phyloP scores from a whole-genome alignment of 1,139 yeast genomes.

The Hyphopichia buzzinii region DNA sequence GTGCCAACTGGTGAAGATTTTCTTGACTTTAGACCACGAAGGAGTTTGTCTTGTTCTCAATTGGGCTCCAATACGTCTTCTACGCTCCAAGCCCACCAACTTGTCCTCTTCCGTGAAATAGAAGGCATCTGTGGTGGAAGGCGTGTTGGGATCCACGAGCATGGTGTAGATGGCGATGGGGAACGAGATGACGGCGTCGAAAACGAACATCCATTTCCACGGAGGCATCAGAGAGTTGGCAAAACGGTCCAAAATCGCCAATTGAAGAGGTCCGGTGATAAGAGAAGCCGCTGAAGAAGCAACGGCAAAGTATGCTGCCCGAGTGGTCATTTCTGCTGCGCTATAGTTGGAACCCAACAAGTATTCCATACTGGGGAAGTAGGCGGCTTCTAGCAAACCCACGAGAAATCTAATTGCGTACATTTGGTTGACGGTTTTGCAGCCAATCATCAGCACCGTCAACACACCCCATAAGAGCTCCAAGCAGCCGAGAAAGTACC shows the following conservation, averaged over 20 bases:
- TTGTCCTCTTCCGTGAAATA: constrained; percentile 34
- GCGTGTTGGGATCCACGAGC: constrained; percentile 38
- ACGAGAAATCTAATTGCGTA: constrained; percentile 58
- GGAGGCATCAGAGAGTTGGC: constrained; percentile 28
- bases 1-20: constrained; percentile 50
- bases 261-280: constrained; percentile 38
- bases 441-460: constrained; percentile 50
- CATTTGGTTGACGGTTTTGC: constrained; percentile 40
- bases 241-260: constrained; percentile 28
- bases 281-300: constrained; percentile 28
- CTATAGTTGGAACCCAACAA: constrained; percentile 43
- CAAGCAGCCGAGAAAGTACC: constrained; percentile 52
- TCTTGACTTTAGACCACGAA: constrained; percentile 37
- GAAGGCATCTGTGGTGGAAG: constrained; percentile 38
- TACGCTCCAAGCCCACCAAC: constrained; percentile 36
- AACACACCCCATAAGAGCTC: constrained; percentile 59
- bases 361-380: constrained; percentile 56
- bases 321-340: constrained; percentile 26
- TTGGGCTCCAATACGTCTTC: constrained; percentile 47
- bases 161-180: constrained; percentile 37
- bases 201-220: constrained; percentile 39
- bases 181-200: constrained; percentile 36
- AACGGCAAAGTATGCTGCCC: constrained; percentile 48
- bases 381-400: constrained; percentile 59
- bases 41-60: constrained; percentile 39